Percentiles rank a stretch among this genome's conserved stretches.
Conservation (phyloP, 2,329 filamentous ascomycete genomes). For the Talaromyces sp. region DNA sequence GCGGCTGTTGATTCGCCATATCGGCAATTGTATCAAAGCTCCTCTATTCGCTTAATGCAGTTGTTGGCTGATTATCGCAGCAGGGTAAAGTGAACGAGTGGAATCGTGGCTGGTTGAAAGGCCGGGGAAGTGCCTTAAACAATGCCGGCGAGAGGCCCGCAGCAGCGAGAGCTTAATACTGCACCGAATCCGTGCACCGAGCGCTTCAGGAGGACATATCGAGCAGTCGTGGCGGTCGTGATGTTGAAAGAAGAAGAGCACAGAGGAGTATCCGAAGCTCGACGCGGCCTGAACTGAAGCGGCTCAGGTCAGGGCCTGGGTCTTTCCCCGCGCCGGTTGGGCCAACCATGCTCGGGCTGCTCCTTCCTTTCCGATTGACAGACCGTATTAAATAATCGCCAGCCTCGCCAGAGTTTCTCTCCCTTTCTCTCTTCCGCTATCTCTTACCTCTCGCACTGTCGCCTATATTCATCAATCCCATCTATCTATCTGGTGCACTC, state of each 20-base stretch:
- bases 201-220: not conserved
- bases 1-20: slow-evolving; percentile 37
- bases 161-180: slow-evolving; percentile 41
- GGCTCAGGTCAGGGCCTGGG: not conserved
- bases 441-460: not conserved
- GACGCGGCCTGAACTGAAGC: not conserved
- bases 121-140: slow-evolving; percentile 27
- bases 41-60: not conserved
- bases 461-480: not conserved
- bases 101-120: not conserved
- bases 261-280: not conserved
- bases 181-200: slow-evolving; percentile 34
- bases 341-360: not conserved
- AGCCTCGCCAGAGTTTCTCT: not conserved
- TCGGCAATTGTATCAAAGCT: not conserved
- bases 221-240: not conserved
- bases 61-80: not conserved
- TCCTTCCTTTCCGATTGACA: not conserved
- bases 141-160: slow-evolving; percentile 38
- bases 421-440: not conserved
- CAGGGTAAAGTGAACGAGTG: not conserved
- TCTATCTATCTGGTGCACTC: not conserved
- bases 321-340: not conserved
- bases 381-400: too few relatives aligned
- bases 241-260: not conserved